Base-by-base conservation (phyloP, 305 asterid species). In the Rubia peregrina region DNA sequence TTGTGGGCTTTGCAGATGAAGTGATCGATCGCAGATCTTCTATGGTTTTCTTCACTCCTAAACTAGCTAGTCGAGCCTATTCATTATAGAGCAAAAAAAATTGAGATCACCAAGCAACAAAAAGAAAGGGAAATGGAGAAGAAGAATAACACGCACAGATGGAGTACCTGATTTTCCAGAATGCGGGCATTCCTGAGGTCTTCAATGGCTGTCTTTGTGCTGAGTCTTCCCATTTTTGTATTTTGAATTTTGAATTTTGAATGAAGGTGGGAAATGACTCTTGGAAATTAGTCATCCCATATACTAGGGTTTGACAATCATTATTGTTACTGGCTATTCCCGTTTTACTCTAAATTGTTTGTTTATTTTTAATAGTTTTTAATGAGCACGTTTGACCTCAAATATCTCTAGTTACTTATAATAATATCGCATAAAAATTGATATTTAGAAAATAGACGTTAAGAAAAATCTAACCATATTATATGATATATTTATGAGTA, bases 41-140 rank as follows among this genome's bases (percentile, higher is more conserved):
- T 17, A 85, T 63, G 40, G 93, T 75, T 57, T 85, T 85, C 19
- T 77, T 85, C 42, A 91, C 83, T 65, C 96, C 97, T 14, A 84
- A 66, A 67, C 88, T 76, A 41, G 90, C 90, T 57, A 89, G 75
- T 79, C 96, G 77, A 36, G 89, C 89, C 96, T 89, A 81, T 61
- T 26, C 43, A 21, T 14, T 19, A 65, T 51, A 43, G 56, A 12
- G 2, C 36, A 44, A 10, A 59, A 6, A 70, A 0, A 48, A 64
- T 13, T 13, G 33, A 75, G 24, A 41, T 65, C 33, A 62, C 24
- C 40, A 26, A 16, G 13, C n/a, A 26, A 51, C 40, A 76, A 53
- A 9, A 38, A 67, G 40, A 36, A 56, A 24, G 17, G 11, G 36
- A 42, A 24, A 67, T 7, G 22, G 59, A 7, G 3, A 53, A 53